Conservation (phyloP, 805 yeast species). For the Kregervanrija delftensis region DNA sequence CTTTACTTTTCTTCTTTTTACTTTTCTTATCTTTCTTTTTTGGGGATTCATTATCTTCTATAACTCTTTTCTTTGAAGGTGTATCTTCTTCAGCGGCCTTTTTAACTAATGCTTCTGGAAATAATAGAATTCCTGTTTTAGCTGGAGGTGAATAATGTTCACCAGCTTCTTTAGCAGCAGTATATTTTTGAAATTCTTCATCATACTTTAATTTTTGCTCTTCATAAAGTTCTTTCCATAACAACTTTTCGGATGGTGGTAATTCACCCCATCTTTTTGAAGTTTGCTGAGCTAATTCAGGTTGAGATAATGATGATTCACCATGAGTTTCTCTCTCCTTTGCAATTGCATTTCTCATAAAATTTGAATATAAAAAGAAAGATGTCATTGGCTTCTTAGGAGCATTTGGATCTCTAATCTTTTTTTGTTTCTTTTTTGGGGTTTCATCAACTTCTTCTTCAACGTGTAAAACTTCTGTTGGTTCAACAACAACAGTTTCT, state of each 20-base stretch:
- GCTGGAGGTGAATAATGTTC: conserved; percentile 22
- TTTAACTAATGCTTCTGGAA: conserved; percentile 13
- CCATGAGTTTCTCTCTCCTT: conserved; percentile 58
- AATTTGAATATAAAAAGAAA: conserved; percentile 72
- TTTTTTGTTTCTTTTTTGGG: conserved; percentile 44
- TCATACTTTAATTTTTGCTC: conserved; percentile 34
- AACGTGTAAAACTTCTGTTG: conserved; percentile 6
- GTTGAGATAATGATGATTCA: conserved; percentile 58
- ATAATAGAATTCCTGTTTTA: conserved; percentile 16
- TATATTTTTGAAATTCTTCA: conserved; percentile 24
- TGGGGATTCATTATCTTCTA: neutral
- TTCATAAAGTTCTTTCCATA: conserved; percentile 60
- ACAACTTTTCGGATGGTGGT: conserved; percentile 59
- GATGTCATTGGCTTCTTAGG: conserved; percentile 93
- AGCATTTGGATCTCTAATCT: conserved; percentile 75
- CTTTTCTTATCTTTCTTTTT: conserved; percentile 19
- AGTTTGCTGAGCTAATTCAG: conserved; percentile 73
- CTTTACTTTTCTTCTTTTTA: conserved; percentile 47
- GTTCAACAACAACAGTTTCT: neutral
- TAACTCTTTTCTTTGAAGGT: no score
- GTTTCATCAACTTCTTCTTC: neutral
- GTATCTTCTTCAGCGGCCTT: conserved; percentile 15
- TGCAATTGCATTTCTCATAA: conserved; percentile 62
- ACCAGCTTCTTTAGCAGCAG: conserved; percentile 24
- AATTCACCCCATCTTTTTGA: conserved; percentile 74